phyloP scores from a whole-genome alignment of 2,329 filamentous ascomycete genomes.

The Arachnomyces sp. region DNA sequence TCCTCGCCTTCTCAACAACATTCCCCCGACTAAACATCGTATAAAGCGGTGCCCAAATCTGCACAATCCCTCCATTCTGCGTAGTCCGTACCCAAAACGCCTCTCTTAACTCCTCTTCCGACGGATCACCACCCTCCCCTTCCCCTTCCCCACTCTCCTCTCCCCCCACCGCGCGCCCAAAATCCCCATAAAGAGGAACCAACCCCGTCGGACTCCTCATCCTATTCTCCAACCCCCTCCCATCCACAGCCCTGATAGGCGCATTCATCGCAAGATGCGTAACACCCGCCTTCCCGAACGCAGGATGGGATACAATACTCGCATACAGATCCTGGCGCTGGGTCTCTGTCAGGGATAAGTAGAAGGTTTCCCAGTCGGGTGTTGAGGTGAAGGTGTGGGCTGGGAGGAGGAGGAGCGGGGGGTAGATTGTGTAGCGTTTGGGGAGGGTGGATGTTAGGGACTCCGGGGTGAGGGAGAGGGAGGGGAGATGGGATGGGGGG shows the following conservation, averaged over 20 bases:
- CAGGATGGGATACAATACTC: conserved; percentile 30
- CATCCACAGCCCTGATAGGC: conserved; percentile 44
- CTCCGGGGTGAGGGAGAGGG: conserved; percentile 13
- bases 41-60: conserved; percentile 80
- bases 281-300: conserved; percentile 31
- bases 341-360: conserved; percentile 17
- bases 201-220: conserved; percentile 66
- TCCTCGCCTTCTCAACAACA: conserved; percentile 73
- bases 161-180: conserved; percentile 46
- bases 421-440: conserved; percentile 48
- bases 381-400: conserved; percentile 35
- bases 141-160: conserved; percentile 7
- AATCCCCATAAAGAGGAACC: conserved; percentile 62
- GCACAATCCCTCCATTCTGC: conserved; percentile 68
- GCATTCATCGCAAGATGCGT: conserved; percentile 53
- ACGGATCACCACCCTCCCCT: conserved; percentile 22
- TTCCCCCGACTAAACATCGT: conserved; percentile 95
- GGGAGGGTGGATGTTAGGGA: conserved; percentile 21
- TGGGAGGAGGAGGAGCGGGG: conserved; percentile 50
- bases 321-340: conserved; percentile 33
- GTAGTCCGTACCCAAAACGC: conserved; percentile 72
- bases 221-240: conserved; percentile 51
- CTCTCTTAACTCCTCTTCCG: conserved; percentile 47
- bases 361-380: conserved; percentile 22
- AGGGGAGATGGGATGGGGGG: conserved; percentile 9